Conservation (phyloP, 306 rosid genomes). For the Morella rubra region DNA sequence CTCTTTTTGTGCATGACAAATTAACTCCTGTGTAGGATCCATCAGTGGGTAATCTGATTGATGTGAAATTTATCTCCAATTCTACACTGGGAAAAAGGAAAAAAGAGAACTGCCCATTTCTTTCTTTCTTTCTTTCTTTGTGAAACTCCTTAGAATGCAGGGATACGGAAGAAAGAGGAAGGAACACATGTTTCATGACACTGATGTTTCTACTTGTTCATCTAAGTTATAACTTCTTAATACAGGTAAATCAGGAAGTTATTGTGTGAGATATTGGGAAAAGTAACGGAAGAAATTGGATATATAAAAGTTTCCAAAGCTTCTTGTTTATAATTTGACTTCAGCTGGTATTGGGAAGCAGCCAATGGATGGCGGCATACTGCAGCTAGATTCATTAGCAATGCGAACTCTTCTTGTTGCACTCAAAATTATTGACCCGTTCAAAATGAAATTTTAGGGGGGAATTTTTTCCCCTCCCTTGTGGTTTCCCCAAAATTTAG, state of each 20-base stretch:
- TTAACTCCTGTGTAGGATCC: too few species aligned
- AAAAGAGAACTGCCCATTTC: too few species aligned
- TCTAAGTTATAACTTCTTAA: neutral
- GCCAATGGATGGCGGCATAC: neutral
- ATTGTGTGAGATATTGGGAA: neutral
- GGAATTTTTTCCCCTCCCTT: neutral
- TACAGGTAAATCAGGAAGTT: neutral
- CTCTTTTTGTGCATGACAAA: too few species aligned
- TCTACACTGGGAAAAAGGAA: too few species aligned
- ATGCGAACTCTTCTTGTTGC: neutral
- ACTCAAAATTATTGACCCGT: constrained; percentile 2
- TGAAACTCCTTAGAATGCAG: too few species aligned
- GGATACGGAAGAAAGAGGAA: neutral
- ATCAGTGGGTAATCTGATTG: too few species aligned
- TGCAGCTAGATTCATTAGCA: neutral
- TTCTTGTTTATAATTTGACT: neutral
- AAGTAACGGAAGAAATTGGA: neutral
- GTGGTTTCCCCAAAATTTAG: constrained; percentile 13
- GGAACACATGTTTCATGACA: neutral
- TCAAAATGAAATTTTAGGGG: constrained; percentile 2
- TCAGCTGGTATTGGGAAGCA: neutral
- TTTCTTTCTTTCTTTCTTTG: too few species aligned
- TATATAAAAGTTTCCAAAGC: neutral
- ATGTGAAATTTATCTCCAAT: too few species aligned
- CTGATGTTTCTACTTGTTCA: neutral